Evolutionary conservation across 352 stramenopile genomes (phyloP), one percentile per base, ranked within the genome.

Genomic region (Phytophthora pseudosyringae): DNA sequence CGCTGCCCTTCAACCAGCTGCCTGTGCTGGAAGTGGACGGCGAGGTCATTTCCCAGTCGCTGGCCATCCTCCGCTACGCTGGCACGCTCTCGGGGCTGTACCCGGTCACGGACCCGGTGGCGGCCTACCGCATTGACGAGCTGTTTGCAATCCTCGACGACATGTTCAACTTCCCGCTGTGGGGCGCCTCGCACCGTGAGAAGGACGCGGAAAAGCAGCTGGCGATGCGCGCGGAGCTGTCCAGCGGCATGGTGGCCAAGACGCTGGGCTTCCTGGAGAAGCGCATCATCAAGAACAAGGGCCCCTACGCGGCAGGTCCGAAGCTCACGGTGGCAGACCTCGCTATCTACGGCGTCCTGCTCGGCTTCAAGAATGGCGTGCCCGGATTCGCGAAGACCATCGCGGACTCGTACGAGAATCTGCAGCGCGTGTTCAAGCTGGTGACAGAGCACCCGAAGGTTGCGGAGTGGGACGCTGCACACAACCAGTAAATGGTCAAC

Each of bases 1-100:
- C 64, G 47, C 52, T 86, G 28, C 76, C 80, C 13, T 81, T 83
- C 38, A 62, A 73, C n/a, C 76, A 78, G 48, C n/a, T 87, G 15
- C 78, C 75, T 0, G 73, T 82, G 48, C 61, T 87, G n/a, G 67
- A 77, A 58, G 69, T 87, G 15, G 66, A 84, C 35, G 78, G 67
- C 7, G 62, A 83, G 3, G 47, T 79, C 5, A 69, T 88, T 33
- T 56, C 77, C 13, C 83, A 91, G 67, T 81, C 78, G n/a, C 53
- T 76, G 31, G 72, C 78, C 1, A 80, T 94, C 39, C 64, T 93
- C 32, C 78, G 86, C 18, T 93, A 90, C 41, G 80, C 75, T 15
- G 86, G 88, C 3, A 87, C 78, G 1, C 67, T 89, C 11, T 73
- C 64, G 12, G 70, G 70, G 9, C 58, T 89, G 40, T 86, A 90